Base-by-base conservation (phyloP, 495 filamentous ascomycete genomes). In the Penicillium ucsense region DNA sequence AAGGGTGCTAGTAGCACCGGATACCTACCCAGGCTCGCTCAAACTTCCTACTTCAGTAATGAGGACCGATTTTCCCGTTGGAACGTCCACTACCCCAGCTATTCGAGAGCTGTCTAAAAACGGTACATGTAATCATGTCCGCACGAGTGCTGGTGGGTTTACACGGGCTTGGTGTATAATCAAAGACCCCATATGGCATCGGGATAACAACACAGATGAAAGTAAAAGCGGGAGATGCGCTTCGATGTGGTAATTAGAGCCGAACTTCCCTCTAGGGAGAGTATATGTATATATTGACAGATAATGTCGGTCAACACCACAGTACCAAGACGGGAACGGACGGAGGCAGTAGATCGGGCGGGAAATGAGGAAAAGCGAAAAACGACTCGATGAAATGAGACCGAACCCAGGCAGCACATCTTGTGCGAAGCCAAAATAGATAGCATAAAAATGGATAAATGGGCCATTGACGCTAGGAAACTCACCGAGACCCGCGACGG, bases 221-320 rank as follows among this genome's bases (percentile, higher is more conserved):
- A 20, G 20, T 20, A 20, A 20, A 20, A 20, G 20, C 20, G 20
- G 20, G 20, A 20, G 20, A 20, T 20, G 20, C 20, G 20, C 20
- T 20, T 20, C 20, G 20, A 20, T 20, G 20, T 9, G 37, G 37
- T 20, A 34, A 33, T 27, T 8, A n/a, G 33, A 41, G 48, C 40
- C 51, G 43, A 41, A 43, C 46, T 11, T 44, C 45, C 58, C 57
- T 49, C 49, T 30, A n/a, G 35, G 34, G 48, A 31, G 46, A 53
- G 49, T 43, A 59, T 20, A 20, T 20, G 55, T 45, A 48, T 54
- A 54, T 62, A 62, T 62, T 62, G 56, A 62, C 59, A 62, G 53
- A 41, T 51, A 56, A 41, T 48, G 59, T 51, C 49, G 50, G 46
- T 55, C 52, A 54, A 42, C 42, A 44, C 46, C 46, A 44, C 34